These are phyloP conservation scores for Lepidium africanum DNA, from an alignment of 345 rosid genomes.

Conservation along the genomic window DNA sequence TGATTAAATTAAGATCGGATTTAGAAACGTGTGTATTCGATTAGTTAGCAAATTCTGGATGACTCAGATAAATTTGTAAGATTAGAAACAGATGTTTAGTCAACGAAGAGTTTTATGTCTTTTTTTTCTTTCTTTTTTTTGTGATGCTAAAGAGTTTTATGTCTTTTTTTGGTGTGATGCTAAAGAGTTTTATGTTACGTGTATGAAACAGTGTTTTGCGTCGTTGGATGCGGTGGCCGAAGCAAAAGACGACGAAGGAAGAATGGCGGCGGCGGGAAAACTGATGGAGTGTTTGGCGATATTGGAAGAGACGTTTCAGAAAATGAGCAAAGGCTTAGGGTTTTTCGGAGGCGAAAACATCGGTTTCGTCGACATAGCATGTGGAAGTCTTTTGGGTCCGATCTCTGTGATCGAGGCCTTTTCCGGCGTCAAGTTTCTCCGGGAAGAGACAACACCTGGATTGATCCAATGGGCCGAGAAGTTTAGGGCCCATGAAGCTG, in stretches of 20 bases:
- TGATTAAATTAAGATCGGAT: background rate
- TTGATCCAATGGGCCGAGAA: slow-evolving; percentile 48
- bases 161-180: too few relatives aligned
- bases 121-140: too few relatives aligned
- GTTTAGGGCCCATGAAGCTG: slow-evolving; percentile 48
- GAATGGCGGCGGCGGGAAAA: slow-evolving; percentile 27
- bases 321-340: slow-evolving; percentile 48
- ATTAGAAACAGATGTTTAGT: background rate
- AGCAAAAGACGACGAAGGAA: slow-evolving; percentile 37
- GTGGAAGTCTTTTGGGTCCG: slow-evolving; percentile 47
- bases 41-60: background rate
- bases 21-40: background rate
- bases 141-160: background rate
- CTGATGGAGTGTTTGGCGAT: slow-evolving; percentile 31
- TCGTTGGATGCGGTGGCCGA: slow-evolving; percentile 12
- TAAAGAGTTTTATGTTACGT: background rate
- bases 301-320: slow-evolving; percentile 43
- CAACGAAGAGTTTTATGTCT: background rate
- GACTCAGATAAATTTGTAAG: background rate
- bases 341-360: slow-evolving; percentile 65
- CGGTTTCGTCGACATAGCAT: slow-evolving; percentile 57
- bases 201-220: slow-evolving; percentile 36
- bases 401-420: slow-evolving; percentile 36
- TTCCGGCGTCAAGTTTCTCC: slow-evolving; percentile 33
- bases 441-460: slow-evolving; percentile 37